phyloP scores from a whole-genome alignment of 768 basidiomycete genomes.

The Pisolithus sp. region DNA sequence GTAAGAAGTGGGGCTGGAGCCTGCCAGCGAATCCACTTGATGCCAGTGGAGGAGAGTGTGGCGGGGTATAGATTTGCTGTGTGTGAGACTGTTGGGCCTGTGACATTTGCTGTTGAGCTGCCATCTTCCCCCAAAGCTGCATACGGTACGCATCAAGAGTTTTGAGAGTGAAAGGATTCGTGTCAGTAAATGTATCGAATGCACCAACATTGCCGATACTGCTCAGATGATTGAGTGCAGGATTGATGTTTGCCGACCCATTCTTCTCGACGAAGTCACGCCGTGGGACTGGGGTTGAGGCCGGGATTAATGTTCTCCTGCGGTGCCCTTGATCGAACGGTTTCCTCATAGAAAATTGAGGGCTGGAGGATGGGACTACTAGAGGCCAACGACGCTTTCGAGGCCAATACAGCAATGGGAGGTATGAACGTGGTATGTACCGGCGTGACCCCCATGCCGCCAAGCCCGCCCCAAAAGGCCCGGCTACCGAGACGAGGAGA shows the following conservation, averaged over 20 bases:
- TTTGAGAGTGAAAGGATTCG: conserved; percentile 84
- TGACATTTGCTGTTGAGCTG: conserved; percentile 52
- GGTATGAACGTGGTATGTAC: conserved; percentile 83
- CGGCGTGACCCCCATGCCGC: conserved; percentile 68
- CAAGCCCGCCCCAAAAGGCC: conserved; percentile 79
- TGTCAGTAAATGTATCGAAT: conserved; percentile 75
- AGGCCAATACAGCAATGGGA: conserved; percentile 41
- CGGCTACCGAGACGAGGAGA: conserved; percentile 46
- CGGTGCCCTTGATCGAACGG: conserved; percentile 14
- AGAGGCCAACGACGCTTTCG: conserved; percentile 14
- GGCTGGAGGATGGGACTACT: conserved; percentile 25
- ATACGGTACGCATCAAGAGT: conserved; percentile 80
- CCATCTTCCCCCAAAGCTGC: conserved; percentile 92
- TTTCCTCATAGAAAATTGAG: conserved; percentile 27
- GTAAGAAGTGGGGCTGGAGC: conserved; percentile 34
- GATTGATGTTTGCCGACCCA: conserved; percentile 24
- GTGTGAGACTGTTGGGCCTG: conserved; percentile 34
- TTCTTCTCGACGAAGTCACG: conserved; percentile 26
- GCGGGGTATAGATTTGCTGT: conserved; percentile 8
- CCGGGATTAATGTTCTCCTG: conserved; percentile 23
- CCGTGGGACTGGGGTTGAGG: conserved; percentile 14
- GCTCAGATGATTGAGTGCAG: conserved; percentile 24
- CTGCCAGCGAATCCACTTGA: conserved; percentile 35
- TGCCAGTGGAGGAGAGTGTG: conserved; percentile 23
- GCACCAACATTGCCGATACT: conserved; percentile 29